Conservation (phyloP, 1,284 basidiomycete genomes). For the Tilletia setariae region DNA sequence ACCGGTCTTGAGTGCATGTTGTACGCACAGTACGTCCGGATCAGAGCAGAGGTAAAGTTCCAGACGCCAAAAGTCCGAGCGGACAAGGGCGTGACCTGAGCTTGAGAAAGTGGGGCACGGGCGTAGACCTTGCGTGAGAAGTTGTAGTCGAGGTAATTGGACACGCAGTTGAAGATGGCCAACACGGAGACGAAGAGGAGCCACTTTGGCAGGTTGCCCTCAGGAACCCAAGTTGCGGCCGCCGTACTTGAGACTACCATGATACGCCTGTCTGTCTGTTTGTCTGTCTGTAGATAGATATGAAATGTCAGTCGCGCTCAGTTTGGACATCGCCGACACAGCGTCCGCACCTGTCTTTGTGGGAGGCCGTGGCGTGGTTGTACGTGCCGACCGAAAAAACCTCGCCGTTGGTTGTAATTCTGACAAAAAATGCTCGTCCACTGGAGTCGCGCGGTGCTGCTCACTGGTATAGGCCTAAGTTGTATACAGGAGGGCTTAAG, state of each 20-base stretch:
- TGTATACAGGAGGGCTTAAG: no score
- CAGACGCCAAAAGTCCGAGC: constrained; percentile 49
- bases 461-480: no score
- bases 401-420: no score
- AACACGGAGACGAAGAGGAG: constrained; percentile 38
- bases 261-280: background rate
- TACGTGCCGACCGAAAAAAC: no score
- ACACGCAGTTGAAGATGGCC: constrained; percentile 43
- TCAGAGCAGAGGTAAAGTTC: constrained; percentile 48
- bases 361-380: no score
- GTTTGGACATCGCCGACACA: no score
- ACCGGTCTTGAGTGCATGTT: constrained; percentile 34
- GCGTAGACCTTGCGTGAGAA: constrained; percentile 48
- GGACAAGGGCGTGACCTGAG: constrained; percentile 44
- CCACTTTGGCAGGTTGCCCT: constrained; percentile 44
- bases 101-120: constrained; percentile 20
- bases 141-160: constrained; percentile 38
- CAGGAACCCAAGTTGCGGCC: constrained; percentile 22
- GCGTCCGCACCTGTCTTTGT: no score
- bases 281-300: no score
- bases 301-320: no score
- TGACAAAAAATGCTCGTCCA: no score
- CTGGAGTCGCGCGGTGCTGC: no score
- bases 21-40: constrained; percentile 48
- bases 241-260: background rate